Percentiles rank a stretch among this genome's conserved stretches.
Evolutionary conservation across 108 stramenopile genomes (phyloP).

Genomic region (Cyclotella cryptica): DNA sequence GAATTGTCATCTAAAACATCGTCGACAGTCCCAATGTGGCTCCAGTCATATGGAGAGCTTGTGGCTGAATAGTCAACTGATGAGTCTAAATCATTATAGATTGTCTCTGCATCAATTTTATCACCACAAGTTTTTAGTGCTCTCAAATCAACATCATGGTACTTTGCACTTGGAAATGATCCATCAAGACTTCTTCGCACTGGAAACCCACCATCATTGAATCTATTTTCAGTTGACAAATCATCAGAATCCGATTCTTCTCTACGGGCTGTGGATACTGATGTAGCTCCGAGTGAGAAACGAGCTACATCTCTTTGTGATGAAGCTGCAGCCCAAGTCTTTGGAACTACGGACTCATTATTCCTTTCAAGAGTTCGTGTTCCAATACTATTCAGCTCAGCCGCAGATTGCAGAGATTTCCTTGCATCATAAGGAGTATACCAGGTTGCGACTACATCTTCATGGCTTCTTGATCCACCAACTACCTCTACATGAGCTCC

Average conservation of each 20-base stretch:
- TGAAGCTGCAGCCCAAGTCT: slow-evolving; percentile 6
- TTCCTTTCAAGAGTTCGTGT: slow-evolving; percentile 35
- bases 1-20: neutral
- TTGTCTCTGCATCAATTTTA: neutral
- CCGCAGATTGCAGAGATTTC: slow-evolving; percentile 15
- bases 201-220: slow-evolving; percentile 8
- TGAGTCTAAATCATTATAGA: slow-evolving; percentile 17
- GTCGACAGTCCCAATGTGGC: slow-evolving; percentile 41
- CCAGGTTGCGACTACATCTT: slow-evolving; percentile 4
- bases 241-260: slow-evolving; percentile 18
- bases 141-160: neutral
- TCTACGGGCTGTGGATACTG: neutral
- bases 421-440: neutral
- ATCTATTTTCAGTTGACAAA: neutral
- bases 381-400: slow-evolving; percentile 36
- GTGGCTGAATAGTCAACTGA: slow-evolving; percentile 13
- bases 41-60: slow-evolving; percentile 7
- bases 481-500: neutral
- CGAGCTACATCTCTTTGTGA: slow-evolving; percentile 6
- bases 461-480: neutral
- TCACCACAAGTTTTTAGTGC: neutral
- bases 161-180: slow-evolving; percentile 11
- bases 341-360: slow-evolving; percentile 19
- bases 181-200: neutral
- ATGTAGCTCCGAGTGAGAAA: slow-evolving; percentile 1